Base-by-base conservation (phyloP, 495 filamentous ascomycete genomes). In the Penicillium parvum region DNA sequence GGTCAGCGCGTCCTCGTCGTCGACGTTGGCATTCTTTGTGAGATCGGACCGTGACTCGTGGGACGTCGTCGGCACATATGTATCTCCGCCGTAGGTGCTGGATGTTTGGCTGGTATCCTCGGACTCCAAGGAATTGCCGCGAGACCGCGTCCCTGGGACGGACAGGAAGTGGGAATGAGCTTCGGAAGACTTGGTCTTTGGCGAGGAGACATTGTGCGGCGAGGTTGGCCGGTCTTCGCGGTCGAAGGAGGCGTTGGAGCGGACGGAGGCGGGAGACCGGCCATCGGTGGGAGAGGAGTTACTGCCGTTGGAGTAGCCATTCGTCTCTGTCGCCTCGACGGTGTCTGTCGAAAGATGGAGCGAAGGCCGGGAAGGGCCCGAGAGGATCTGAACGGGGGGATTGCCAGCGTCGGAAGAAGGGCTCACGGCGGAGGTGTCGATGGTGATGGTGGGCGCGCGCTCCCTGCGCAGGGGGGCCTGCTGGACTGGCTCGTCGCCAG, bases 161-260 rank as follows among this genome's bases (percentile, higher is more conserved):
- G 78, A 69, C 5, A 86, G 68, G 55, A 78, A 84, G 44, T 77
- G 75, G 21, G 78, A 75, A 42, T 76, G 61, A 27, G 64, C 32
- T 25, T 79, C 73, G 10, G 64, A 60, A 48, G 63, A 63, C 49
- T 76, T 75, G 18, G 69, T 61, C 12, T 75, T 66, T 1, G 84
- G 86, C 10, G 85, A 90, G 5, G 87, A 90, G 37, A 95, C 65
- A 66, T 96, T 94, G 63, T 95, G 90, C 0, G 89, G 85, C 30
- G 89, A 95, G 0, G 84, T 88, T n/a, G 89, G 90, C 40, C 87
- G 73, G 56, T 83, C 86, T 43, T 60, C 84, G 54, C 71, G 77
- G 49, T 89, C 88, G 32, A 87, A 88, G 3, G 86, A 88, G 38
- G 69, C 72, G 22, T 78, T 73, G 15, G 71, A 73, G 37, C 80